Evolutionary conservation across 176 grass and related monocot genomes (phyloP).

Genomic region (Sorghum bicolor): DNA sequence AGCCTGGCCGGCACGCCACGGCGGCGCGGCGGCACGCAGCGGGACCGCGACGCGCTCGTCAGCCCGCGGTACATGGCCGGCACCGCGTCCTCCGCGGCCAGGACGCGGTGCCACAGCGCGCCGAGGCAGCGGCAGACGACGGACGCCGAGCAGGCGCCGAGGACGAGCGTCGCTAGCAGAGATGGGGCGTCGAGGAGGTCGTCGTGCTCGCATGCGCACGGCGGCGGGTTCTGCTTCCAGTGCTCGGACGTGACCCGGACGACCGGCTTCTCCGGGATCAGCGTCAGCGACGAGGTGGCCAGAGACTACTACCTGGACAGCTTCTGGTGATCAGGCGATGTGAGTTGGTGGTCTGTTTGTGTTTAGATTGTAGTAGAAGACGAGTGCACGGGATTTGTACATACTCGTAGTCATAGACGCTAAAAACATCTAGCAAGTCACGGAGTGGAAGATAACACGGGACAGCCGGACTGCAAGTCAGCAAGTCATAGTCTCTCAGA

Average conservation of each 20-base stretch:
- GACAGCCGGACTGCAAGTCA: neutral
- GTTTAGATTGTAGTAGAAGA: neutral
- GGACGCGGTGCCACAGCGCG: slow-evolving; percentile 65
- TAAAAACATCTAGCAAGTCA: neutral
- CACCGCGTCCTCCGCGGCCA: slow-evolving; percentile 72
- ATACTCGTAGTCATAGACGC: neutral
- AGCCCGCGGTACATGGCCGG: slow-evolving; percentile 79
- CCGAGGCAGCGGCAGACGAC: slow-evolving; percentile 46
- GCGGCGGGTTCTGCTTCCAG: slow-evolving; percentile 23
- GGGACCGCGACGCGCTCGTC: slow-evolving; percentile 27
- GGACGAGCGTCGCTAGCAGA: slow-evolving; percentile 18
- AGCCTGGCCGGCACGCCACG: neutral
- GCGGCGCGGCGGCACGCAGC: neutral
- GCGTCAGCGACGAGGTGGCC: slow-evolving; percentile 31
- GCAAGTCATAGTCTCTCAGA: neutral
- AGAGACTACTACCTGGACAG: slow-evolving; percentile 83
- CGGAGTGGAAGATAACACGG: neutral
- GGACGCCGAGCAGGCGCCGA: slow-evolving; percentile 5
- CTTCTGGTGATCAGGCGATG: slow-evolving; percentile 59
- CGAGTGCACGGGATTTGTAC: slow-evolving; percentile 1
- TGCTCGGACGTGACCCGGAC: slow-evolving; percentile 5
- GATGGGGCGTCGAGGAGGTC: slow-evolving; percentile 37
- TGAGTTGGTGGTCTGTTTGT: neutral
- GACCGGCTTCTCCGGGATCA: slow-evolving; percentile 16
- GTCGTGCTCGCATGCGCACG: slow-evolving; percentile 39